phyloP scores from a whole-genome alignment of 1,284 basidiomycete species.

The Marasmius fiardii region DNA sequence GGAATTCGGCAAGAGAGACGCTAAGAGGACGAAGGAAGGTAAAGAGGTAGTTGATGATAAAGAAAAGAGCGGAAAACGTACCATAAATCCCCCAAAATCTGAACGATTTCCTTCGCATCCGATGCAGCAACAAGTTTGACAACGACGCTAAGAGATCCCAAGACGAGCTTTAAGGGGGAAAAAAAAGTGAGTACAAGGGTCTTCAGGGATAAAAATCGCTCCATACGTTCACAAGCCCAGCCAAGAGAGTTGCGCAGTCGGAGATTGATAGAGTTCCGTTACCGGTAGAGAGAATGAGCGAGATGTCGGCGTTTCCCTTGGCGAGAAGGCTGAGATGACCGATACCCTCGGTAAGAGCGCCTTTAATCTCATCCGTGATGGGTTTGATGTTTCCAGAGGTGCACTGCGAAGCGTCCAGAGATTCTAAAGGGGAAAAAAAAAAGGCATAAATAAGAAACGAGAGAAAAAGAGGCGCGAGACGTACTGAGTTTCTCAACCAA shows the following conservation, averaged over 20 bases:
- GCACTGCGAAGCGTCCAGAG: not conserved
- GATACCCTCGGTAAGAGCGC: not conserved
- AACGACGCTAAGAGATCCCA: not conserved
- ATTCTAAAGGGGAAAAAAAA: not conserved
- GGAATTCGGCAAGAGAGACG: not conserved
- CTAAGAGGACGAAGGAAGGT: not conserved
- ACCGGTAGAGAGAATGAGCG: not conserved
- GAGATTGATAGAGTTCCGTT: not conserved
- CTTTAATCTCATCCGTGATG: not conserved
- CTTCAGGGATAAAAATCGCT: too few relatives aligned
- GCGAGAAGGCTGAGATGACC: not conserved
- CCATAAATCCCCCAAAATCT: not conserved
- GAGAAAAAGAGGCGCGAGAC: not conserved
- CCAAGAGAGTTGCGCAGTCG: not conserved
- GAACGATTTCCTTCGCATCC: not conserved
- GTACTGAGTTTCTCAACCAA: slow-evolving; percentile 3
- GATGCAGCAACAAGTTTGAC: not conserved
- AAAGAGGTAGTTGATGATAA: not conserved
- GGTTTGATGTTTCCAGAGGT: not conserved
- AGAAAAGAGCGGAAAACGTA: not conserved
- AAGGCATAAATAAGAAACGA: slow-evolving; percentile 1
- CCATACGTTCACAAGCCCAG: not conserved
- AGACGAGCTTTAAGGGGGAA: not conserved
- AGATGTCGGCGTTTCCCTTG: not conserved
- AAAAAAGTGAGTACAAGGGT: not conserved